phyloP scores from a whole-genome alignment of 2,329 filamentous ascomycete genomes.

The Zalaria obscura region DNA sequence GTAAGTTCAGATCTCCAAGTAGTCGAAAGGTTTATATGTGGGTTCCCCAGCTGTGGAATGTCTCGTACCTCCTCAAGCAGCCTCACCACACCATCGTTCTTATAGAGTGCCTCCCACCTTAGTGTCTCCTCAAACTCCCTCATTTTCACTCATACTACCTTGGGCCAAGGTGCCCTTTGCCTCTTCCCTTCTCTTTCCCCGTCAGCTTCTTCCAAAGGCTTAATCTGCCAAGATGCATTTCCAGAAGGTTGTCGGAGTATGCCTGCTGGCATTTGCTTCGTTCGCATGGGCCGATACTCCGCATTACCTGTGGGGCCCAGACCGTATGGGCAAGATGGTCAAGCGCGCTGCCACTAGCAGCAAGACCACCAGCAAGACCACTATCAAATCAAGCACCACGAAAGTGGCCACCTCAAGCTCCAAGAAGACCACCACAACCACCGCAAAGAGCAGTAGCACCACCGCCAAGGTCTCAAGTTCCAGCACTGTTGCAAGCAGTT shows the following conservation, averaged over 20 bases:
- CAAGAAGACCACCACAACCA: neutral
- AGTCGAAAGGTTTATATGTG: neutral
- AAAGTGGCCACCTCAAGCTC: neutral
- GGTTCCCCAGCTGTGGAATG: neutral
- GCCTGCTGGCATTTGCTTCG: slow-evolving; percentile 5
- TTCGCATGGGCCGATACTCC: slow-evolving; percentile 4
- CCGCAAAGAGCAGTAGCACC: neutral
- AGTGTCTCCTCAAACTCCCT: slow-evolving; percentile 3
- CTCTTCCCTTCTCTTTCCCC: neutral
- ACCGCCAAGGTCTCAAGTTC: neutral
- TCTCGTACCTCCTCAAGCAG: neutral
- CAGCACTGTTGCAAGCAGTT: neutral
- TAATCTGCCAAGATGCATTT: slow-evolving; percentile 6
- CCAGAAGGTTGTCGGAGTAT: slow-evolving; percentile 3
- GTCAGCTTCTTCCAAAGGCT: neutral
- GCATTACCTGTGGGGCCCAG: slow-evolving; percentile 6
- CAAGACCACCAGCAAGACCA: neutral
- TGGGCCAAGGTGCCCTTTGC: neutral
- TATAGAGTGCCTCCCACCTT: neutral
- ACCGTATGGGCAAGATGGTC: slow-evolving; percentile 7
- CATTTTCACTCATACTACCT: slow-evolving; percentile 1
- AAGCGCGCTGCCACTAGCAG: slow-evolving; percentile 1
- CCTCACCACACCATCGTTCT: slow-evolving; percentile 1
- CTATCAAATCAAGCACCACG: neutral
- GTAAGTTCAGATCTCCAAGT: no score